Percentiles rank a stretch among this genome's conserved stretches.
Evolutionary conservation across 192 early-diverging fungal genomes (phyloP).

Genomic region (Backusella macrospora): DNA sequence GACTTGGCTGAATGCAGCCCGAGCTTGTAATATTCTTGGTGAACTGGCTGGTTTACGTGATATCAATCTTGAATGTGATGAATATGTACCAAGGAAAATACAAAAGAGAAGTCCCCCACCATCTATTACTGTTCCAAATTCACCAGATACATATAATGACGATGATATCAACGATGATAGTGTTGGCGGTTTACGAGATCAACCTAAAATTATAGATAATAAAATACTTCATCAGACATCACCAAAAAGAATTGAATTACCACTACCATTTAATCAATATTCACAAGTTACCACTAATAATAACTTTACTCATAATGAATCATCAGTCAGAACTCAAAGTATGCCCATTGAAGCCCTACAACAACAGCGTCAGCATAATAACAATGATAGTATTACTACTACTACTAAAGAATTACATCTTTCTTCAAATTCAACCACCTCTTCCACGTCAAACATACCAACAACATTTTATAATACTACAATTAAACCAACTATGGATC

Average conservation of each 20-base stretch:
- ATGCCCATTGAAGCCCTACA: background rate
- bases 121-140: slow-evolving; percentile 37
- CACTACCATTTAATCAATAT: background rate
- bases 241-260: too few relatives aligned
- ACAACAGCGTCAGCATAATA: background rate
- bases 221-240: background rate
- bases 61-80: slow-evolving; percentile 35
- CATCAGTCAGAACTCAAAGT: background rate
- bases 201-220: background rate
- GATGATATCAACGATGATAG: background rate
- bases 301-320: background rate
- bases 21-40: slow-evolving; percentile 37
- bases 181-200: background rate
- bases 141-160: slow-evolving; percentile 20
- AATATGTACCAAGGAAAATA: slow-evolving; percentile 14
- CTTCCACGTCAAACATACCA: slow-evolving; percentile 8
- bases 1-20: slow-evolving; percentile 31
- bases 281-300: background rate
- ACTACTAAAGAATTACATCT: background rate
- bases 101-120: slow-evolving; percentile 23
- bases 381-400: background rate
- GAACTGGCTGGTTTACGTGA: slow-evolving; percentile 35
- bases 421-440: background rate
- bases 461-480: background rate
- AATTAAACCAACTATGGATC: slow-evolving; percentile 30